A percentile compares a stretch with the other conserved stretches of the same genome.
Evolutionary conservation across 1,284 basidiomycete genomes (phyloP).

Genomic region (Singerocomus inundabilis): DNA sequence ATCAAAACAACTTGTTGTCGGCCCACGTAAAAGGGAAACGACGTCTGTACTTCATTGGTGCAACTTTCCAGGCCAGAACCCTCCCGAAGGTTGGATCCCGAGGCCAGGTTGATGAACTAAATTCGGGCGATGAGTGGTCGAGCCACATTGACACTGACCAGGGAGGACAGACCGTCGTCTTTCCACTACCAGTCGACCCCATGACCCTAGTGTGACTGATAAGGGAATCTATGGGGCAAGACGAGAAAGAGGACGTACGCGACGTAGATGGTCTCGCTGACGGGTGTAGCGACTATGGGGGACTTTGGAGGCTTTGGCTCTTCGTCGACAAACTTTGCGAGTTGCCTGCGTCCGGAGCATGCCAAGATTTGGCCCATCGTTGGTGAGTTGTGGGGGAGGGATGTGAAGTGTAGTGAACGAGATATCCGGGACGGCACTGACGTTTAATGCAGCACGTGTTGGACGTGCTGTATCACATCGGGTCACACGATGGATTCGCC

Average conservation of each 20-base stretch:
- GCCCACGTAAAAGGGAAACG: conserved; percentile 29
- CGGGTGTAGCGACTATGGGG: conserved; percentile 10
- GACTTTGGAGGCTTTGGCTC: conserved; percentile 23
- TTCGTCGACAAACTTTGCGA: conserved; percentile 29
- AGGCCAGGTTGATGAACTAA: conserved; percentile 39
- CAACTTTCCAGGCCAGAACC: conserved; percentile 37
- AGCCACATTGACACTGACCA: not conserved
- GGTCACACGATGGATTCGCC: conserved; percentile 26
- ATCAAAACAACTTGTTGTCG: conserved; percentile 33
- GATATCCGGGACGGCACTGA: conserved; percentile 30
- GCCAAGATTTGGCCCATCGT: conserved; percentile 31
- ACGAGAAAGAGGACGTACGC: conserved; percentile 21
- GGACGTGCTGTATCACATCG: conserved; percentile 32
- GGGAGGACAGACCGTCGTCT: conserved; percentile 34
- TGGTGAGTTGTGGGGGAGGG: conserved; percentile 16
- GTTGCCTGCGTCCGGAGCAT: conserved; percentile 29
- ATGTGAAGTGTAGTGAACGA: conserved; percentile 18
- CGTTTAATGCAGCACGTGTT: conserved; percentile 31
- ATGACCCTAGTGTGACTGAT: conserved; percentile 34
- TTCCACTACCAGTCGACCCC: conserved; percentile 36
- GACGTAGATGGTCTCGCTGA: conserved; percentile 32
- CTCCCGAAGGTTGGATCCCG: conserved; percentile 33
- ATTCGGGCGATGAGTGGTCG: conserved; percentile 9
- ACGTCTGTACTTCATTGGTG: conserved; percentile 36
- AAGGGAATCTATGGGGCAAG: conserved; percentile 19